A percentile compares a stretch with the other conserved stretches of the same genome.
These are phyloP conservation scores for Sugiyamaella novakii DNA, from an alignment of 1,139 yeast genomes.

Conservation along the genomic window DNA sequence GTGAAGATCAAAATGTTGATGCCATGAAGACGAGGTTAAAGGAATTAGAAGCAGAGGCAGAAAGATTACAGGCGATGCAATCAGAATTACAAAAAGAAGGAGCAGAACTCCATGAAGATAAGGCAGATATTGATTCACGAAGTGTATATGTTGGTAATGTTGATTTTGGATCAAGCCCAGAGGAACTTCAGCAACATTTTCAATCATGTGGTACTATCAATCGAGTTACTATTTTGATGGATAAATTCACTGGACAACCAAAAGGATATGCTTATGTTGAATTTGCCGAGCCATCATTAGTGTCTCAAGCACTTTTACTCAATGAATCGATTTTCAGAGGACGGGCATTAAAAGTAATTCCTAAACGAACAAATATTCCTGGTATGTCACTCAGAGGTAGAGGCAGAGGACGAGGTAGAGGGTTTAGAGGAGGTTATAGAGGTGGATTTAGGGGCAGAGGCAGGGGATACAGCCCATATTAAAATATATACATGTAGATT, in stretches of 20 bases:
- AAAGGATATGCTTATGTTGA: conserved; percentile 88
- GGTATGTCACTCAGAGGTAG: conserved; percentile 55
- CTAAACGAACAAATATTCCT: conserved; percentile 81
- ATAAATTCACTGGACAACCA: conserved; percentile 74
- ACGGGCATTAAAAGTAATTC: conserved; percentile 67
- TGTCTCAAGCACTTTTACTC: conserved; percentile 64
- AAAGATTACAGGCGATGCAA: conserved; percentile 55
- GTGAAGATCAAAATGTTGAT: conserved; percentile 28
- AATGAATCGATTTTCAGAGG: conserved; percentile 70
- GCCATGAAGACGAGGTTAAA: conserved; percentile 43
- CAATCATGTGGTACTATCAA: conserved; percentile 74
- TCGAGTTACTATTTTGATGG: conserved; percentile 76
- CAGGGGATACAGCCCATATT: conserved; percentile 43
- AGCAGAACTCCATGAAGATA: conserved; percentile 50
- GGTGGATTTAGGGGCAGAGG: conserved; percentile 50
- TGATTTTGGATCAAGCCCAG: conserved; percentile 76
- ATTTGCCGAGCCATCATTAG: conserved; percentile 64
- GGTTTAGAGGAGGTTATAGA: conserved; percentile 43
- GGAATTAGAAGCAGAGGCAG: conserved; percentile 57
- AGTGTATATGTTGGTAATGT: conserved; percentile 89
- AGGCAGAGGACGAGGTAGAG: conserved; percentile 51
- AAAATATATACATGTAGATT: conserved; percentile 16
- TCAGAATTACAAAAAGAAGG: conserved; percentile 51
- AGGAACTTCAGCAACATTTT: conserved; percentile 78
- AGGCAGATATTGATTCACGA: conserved; percentile 68